phyloP scores from a whole-genome alignment of 805 yeast species.

The Candida awuae region DNA sequence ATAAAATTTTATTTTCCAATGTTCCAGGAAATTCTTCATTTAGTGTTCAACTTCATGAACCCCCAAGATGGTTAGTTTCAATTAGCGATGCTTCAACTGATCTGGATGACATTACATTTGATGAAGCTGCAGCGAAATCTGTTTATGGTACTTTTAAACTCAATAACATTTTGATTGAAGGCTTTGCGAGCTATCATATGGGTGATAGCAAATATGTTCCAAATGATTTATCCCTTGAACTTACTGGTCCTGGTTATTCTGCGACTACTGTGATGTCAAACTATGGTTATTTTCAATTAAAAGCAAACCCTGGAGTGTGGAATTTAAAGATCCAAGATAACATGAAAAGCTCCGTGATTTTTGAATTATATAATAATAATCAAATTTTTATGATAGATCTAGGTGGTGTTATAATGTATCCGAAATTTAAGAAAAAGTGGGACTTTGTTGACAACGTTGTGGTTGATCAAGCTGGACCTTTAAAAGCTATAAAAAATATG shows the following conservation, averaged over 20 bases:
- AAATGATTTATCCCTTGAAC: constrained; percentile 43
- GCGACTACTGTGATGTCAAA: constrained; percentile 73
- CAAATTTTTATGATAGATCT: constrained; percentile 31
- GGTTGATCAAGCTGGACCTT: too few species aligned
- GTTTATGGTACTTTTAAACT: constrained; percentile 42
- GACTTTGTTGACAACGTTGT: too few species aligned
- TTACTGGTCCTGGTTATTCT: constrained; percentile 25
- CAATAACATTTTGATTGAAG: constrained; percentile 57
- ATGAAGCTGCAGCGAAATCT: constrained; percentile 32
- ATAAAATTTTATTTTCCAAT: constrained; percentile 31
- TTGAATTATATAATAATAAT: constrained; percentile 23
- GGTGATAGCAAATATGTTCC: constrained; percentile 33
- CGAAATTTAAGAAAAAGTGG: too few species aligned
- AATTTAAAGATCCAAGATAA: constrained; percentile 36
- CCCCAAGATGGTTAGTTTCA: constrained; percentile 59
- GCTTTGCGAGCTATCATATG: constrained; percentile 44
- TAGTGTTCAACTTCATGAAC: constrained; percentile 50
- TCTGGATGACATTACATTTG: constrained; percentile 50
- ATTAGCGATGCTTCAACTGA: constrained; percentile 48
- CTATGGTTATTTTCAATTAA: constrained; percentile 77
- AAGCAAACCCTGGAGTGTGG: constrained; percentile 68
- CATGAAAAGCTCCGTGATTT: constrained; percentile 37
- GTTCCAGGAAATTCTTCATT: constrained; percentile 49
- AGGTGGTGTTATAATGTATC: constrained; percentile 39
- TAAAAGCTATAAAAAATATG: too few species aligned